Evolutionary conservation across 306 rosid genomes (phyloP).

Genomic region (Ceratonia siliqua): DNA sequence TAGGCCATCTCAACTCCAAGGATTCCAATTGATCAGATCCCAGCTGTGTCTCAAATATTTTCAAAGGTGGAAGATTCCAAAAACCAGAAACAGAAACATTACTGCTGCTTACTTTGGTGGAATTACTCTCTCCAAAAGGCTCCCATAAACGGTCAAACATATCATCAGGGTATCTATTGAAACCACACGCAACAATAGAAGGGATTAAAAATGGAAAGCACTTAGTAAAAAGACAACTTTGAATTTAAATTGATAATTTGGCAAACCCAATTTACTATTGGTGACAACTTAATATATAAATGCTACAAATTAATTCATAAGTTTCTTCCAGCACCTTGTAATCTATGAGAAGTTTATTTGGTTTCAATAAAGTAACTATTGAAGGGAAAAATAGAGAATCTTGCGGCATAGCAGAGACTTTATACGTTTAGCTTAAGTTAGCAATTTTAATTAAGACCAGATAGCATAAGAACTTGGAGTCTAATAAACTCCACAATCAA

Average conservation of each 20-base stretch:
- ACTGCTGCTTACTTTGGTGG: slow-evolving; percentile 40
- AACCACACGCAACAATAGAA: slow-evolving; percentile 11
- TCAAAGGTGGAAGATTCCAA: slow-evolving; percentile 85
- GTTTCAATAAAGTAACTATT: background rate
- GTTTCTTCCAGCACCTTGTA: background rate
- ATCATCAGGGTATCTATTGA: slow-evolving; percentile 82
- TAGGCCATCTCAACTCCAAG: slow-evolving; percentile 74
- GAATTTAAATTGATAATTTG: background rate
- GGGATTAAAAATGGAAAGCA: background rate
- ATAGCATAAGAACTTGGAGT: background rate
- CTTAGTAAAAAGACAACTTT: background rate
- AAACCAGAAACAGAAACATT: slow-evolving; percentile 69
- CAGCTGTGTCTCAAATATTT: slow-evolving; percentile 62
- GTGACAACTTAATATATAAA: background rate
- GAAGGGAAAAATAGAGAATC: background rate
- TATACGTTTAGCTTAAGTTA: background rate
- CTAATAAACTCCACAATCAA: background rate
- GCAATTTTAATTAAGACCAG: background rate
- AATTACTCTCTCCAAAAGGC: slow-evolving; percentile 48
- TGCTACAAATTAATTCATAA: slow-evolving; percentile 20
- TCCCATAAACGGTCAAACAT: slow-evolving; percentile 77
- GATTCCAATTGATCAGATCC: slow-evolving; percentile 46
- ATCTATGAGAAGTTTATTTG: background rate
- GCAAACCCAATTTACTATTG: background rate
- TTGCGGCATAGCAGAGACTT: background rate